Percentiles rank a stretch among this genome's conserved stretches.
Conservation (phyloP, 106 monocot genomes). For the Acorus calamus region DNA sequence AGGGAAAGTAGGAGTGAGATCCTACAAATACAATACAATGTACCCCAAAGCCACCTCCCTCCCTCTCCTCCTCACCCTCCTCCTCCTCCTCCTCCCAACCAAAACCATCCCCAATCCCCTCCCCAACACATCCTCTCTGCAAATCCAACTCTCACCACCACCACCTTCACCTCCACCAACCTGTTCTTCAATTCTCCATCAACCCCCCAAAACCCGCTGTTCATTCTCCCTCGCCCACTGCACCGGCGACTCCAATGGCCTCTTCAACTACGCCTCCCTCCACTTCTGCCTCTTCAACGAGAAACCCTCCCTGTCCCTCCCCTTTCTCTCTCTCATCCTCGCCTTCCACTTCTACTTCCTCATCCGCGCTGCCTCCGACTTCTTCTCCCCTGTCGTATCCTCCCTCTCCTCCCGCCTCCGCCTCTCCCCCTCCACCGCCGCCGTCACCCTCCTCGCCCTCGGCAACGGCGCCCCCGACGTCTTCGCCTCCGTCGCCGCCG, state of each 20-base stretch:
- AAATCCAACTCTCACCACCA: background rate
- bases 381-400: slow-evolving; percentile 59
- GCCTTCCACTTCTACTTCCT: slow-evolving; percentile 56
- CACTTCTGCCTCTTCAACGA: slow-evolving; percentile 24
- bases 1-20: no score
- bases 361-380: slow-evolving; percentile 25
- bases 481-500: slow-evolving; percentile 72
- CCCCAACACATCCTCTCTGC: slow-evolving; percentile 1
- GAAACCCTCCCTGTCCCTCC: slow-evolving; percentile 25
- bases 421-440: slow-evolving; percentile 71
- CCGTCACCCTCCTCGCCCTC: slow-evolving; percentile 91
- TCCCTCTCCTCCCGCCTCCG: slow-evolving; percentile 46
- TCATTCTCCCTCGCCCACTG: slow-evolving; percentile 14
- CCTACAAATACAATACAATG: no score
- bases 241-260: slow-evolving; percentile 12
- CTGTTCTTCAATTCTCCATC: slow-evolving; percentile 13
- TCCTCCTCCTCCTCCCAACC: slow-evolving; percentile 6
- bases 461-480: slow-evolving; percentile 92
- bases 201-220: slow-evolving; percentile 12
- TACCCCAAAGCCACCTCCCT: slow-evolving; percentile 5
- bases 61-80: slow-evolving; percentile 7
- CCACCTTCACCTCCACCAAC: slow-evolving; percentile 1
- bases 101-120: background rate
- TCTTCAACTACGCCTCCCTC: slow-evolving; percentile 46
- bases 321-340: slow-evolving; percentile 41